These are phyloP conservation scores for Podila epigama DNA, from an alignment of 192 early-diverging fungal genomes.

Conservation along the genomic window DNA sequence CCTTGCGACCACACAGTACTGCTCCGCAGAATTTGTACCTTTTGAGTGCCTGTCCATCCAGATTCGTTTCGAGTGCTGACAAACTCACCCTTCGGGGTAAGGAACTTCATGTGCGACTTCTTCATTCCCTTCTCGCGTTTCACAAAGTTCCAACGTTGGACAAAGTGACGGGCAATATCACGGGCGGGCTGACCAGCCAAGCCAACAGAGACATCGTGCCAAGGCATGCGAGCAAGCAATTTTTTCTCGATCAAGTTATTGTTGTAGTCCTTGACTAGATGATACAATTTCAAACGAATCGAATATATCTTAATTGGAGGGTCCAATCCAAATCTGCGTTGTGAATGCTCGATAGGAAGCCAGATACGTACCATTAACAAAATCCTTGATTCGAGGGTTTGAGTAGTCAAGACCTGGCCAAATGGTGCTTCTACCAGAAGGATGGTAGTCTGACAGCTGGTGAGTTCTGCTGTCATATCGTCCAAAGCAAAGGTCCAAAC, in stretches of 20 bases:
- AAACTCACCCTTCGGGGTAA: slow-evolving; percentile 81
- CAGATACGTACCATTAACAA: slow-evolving; percentile 52
- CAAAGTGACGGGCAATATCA: slow-evolving; percentile 88
- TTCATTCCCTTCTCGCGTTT: slow-evolving; percentile 74
- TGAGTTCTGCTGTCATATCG: slow-evolving; percentile 83
- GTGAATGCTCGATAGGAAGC: neutral
- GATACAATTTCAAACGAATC: neutral
- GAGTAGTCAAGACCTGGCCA: slow-evolving; percentile 82
- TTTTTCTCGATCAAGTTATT: slow-evolving; percentile 54
- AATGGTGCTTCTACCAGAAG: slow-evolving; percentile 48
- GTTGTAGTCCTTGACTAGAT: slow-evolving; percentile 59
- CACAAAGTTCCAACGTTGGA: slow-evolving; percentile 92
- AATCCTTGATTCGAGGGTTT: slow-evolving; percentile 87
- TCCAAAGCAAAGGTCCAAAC: slow-evolving; percentile 87
- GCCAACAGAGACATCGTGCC: slow-evolving; percentile 87
- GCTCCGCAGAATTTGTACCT: slow-evolving; percentile 76
- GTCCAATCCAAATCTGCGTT: neutral
- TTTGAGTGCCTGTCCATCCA: slow-evolving; percentile 68
- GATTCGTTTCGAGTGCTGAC: slow-evolving; percentile 63
- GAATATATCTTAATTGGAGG: neutral
- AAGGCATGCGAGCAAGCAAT: slow-evolving; percentile 78
- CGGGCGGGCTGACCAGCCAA: slow-evolving; percentile 82
- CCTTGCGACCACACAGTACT: slow-evolving; percentile 77
- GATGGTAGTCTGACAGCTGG: slow-evolving; percentile 73
- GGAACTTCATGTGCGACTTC: slow-evolving; percentile 64